Base-by-base conservation (phyloP, 352 stramenopile genomes). In the Phytophthora idaei region DNA sequence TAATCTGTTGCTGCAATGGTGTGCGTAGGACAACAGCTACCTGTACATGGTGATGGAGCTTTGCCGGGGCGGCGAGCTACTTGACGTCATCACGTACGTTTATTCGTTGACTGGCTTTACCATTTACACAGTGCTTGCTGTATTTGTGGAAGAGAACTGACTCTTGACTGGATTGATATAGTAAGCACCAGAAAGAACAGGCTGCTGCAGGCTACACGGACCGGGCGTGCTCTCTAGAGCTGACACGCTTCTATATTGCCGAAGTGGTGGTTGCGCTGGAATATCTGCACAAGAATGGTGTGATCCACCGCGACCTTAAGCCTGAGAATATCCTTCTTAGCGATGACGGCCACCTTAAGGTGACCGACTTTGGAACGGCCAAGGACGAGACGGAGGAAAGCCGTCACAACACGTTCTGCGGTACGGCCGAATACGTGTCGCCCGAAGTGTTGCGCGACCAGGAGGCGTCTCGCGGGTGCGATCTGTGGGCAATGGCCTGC, bases 301-400 rank as follows among this genome's bases (percentile, higher is more conserved):
- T 99, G 7, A 98, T 99, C 61, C 97, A 99, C 73, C 77, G 97
- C 37, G 97, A 99, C 70, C 90, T 99, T 27, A 97, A 97, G 63
- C 90, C 90, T 1, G 90, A 97, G 50, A 97, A 97, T 69, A 94
- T 97, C 45, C 60, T 97, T 34, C 72, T 97, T 29, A 90, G 77
- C 59, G 82, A 92, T 34, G 74, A 89, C 21, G 91, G 91, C 0
- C 91, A 97, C 59, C 77, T 97, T 42, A 97, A 97, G 73, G 76
- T 97, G 41, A 96, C 91, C 1, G 91, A 97, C 59, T 97, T 97
- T 67, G 91, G 91, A 15, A 96, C 89, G 5, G 86, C 89, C 52
- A 94, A 92, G 69, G 86, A 93, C 46, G 80, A 92, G 54, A 85
- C 81, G 3, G 86, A 94, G 46, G 86, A 94, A 59, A 87, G 88